Evolutionary conservation across 257 asterid genomes (phyloP), one percentile per base, ranked within the genome.

Genomic region (Lycium ferocissimum): DNA sequence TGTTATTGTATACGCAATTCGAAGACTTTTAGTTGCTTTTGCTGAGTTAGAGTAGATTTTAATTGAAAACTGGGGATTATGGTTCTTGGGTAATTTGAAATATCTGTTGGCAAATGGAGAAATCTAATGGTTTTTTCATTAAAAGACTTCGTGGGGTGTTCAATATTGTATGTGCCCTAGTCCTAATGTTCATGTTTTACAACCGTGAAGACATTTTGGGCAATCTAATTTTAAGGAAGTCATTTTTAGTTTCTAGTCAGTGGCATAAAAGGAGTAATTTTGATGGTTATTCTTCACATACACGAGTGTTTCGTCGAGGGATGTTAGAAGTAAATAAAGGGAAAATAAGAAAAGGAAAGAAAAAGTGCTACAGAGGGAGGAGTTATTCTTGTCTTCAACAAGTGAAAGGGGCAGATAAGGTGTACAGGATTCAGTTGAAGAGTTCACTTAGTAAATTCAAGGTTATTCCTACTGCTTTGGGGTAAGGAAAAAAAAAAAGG

Each of bases 151-250:
- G 97, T 75, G 95, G 94, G 85, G 43, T 89, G 75, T 90, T 94
- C 43, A 94, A 93, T 88, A 93, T 92, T 56, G 87, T 92, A 7
- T 93, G 92, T 84, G 82, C 91, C 84, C 54, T 94, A 13, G 87
- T 88, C 59, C 65, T 96, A 65, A 75, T 93, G 51, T 53, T 89
- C 84, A 66, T 95, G 86, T 90, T 92, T 63, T 94, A 88, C 91
- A 90, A 89, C 86, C 88, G 88, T 72, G 94, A 87, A 83, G 89
- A 88, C 89, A 75, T 87, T 84, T 80, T 84, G 76, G 59, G 82
- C 83, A 89, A 83, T 84, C 88, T 91, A 40, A 79, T 83, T 81
- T 65, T 88, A 10, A 85, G 87, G 88, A 79, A 69, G 49, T 85
- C 93, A 7, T 83, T 86, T 40, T 75, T 87, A 37, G 82, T 49